Evolutionary conservation across 2,329 filamentous ascomycete species (phyloP).

Genomic region (Diplocarpon mali): DNA sequence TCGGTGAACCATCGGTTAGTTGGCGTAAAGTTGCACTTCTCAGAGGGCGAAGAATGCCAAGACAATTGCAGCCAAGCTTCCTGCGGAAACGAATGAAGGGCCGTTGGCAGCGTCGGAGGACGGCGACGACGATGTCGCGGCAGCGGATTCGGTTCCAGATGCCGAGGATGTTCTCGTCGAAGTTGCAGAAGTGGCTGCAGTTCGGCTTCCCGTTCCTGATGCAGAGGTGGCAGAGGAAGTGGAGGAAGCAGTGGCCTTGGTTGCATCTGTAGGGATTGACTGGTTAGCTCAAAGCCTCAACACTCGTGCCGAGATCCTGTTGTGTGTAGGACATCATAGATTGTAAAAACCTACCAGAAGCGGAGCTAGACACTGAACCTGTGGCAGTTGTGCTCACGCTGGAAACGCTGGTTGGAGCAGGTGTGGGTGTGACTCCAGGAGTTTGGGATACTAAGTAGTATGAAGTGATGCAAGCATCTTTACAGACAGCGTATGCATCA

Average conservation of each 20-base stretch:
- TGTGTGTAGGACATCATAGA: too few species aligned
- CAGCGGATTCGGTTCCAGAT: background rate
- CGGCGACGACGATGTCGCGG: background rate
- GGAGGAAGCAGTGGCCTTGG: background rate
- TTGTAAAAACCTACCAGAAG: too few species aligned
- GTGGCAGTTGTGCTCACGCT: background rate
- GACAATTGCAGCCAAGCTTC: background rate
- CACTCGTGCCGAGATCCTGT: too few species aligned
- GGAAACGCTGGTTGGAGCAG: background rate
- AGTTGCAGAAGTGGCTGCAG: background rate
- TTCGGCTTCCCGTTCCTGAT: background rate
- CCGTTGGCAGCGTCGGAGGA: background rate
- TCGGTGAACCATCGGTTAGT: too few species aligned
- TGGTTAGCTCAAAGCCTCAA: too few species aligned
- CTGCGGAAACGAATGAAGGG: background rate
- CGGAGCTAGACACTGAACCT: too few species aligned
- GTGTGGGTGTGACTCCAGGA: background rate
- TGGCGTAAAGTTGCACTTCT: background rate
- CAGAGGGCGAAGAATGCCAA: constrained; percentile 1
- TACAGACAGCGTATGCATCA: background rate
- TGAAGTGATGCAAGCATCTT: background rate
- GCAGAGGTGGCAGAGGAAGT: background rate
- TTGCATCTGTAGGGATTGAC: too few species aligned
- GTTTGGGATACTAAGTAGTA: background rate
- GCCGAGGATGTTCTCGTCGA: background rate